These are phyloP conservation scores for Penicillium subrubescens DNA, from an alignment of 495 filamentous ascomycete species.

Conservation along the genomic window DNA sequence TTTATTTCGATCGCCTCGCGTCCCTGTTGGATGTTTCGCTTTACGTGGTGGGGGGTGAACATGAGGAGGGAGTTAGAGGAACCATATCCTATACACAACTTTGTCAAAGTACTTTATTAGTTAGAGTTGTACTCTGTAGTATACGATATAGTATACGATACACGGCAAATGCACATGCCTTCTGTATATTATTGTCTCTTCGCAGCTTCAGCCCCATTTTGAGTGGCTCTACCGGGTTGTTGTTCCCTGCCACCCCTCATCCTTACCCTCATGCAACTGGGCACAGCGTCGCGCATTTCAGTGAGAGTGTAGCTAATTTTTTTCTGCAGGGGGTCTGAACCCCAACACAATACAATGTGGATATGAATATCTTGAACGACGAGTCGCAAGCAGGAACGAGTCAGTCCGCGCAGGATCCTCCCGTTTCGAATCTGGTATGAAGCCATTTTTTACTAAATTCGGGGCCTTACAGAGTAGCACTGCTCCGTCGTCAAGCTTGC, in stretches of 20 bases:
- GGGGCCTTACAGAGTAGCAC: constrained; percentile 1
- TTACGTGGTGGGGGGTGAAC: background rate
- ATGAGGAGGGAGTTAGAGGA: background rate
- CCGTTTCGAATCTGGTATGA: background rate
- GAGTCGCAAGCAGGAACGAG: background rate
- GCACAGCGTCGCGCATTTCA: background rate
- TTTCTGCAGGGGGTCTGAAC: background rate
- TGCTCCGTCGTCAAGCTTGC: background rate
- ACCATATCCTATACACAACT: background rate
- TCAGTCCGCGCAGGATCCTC: background rate
- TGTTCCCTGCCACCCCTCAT: background rate
- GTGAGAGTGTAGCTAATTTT: background rate
- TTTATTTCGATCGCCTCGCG: background rate
- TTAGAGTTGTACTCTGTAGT: background rate
- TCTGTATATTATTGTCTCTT: background rate
- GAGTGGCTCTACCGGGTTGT: background rate
- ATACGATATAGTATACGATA: background rate
- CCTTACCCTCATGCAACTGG: background rate
- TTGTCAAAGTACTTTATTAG: background rate
- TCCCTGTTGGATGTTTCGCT: background rate
- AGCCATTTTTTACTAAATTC: background rate
- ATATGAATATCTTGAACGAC: background rate
- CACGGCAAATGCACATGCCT: background rate
- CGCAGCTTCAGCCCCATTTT: background rate
- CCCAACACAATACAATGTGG: constrained; percentile 1